Percentiles rank a stretch among this genome's conserved stretches.
Conservation (phyloP, 2,329 filamentous ascomycete species). For the Cercospora beticola region DNA sequence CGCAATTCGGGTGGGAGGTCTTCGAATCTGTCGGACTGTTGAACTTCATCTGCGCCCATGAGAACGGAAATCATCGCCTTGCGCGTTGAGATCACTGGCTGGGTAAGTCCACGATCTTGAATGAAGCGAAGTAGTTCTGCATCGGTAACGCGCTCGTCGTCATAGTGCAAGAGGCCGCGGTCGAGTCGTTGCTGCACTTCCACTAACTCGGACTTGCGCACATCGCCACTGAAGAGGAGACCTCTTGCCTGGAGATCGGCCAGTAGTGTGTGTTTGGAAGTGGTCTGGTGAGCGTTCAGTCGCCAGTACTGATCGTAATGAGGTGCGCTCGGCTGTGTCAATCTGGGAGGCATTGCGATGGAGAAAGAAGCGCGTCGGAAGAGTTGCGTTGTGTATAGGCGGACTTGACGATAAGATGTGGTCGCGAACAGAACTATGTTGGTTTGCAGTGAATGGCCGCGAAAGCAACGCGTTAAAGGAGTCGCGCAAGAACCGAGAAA, state of each 20-base stretch:
- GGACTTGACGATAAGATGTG: too few species aligned
- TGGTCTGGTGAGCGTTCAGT: neutral
- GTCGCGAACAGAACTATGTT: too few species aligned
- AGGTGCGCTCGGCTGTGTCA: too few species aligned
- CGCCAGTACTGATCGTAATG: too few species aligned
- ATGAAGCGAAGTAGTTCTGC: neutral
- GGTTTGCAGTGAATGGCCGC: too few species aligned
- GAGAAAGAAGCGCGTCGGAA: too few species aligned
- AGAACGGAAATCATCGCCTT: neutral
- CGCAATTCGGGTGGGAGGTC: conserved; percentile 17
- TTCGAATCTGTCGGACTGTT: neutral
- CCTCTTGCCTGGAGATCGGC: neutral
- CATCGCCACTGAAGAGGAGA: neutral
- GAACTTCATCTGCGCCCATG: neutral
- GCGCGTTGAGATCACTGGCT: neutral
- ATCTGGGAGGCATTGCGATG: too few species aligned
- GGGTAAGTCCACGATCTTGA: neutral
- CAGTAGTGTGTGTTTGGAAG: neutral
- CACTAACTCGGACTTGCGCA: neutral
- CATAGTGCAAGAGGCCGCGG: neutral
- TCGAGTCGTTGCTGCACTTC: conserved; percentile 7
- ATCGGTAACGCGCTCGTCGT: neutral
- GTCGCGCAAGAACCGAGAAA: too few species aligned
- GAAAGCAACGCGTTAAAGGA: too few species aligned
- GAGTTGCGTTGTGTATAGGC: too few species aligned